phyloP scores from a whole-genome alignment of 768 basidiomycete species.

The Cystobasidium ongulense region DNA sequence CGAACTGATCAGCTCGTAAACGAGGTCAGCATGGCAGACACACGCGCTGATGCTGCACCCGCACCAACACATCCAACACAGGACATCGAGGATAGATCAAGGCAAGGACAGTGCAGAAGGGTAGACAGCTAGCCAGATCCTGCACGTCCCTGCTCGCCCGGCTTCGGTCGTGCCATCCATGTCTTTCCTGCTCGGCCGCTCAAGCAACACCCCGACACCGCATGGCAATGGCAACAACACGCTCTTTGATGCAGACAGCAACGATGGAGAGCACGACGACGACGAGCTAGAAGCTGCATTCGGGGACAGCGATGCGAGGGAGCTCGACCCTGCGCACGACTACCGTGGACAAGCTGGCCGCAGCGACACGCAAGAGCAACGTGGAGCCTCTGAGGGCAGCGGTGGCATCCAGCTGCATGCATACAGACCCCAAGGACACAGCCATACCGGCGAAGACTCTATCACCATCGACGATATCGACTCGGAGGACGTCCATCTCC shows the following conservation, averaged over 20 bases:
- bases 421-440: background rate
- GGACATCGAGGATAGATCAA: too few species aligned
- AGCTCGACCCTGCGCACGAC: background rate
- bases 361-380: constrained; percentile 10
- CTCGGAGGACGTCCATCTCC: background rate
- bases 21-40: background rate
- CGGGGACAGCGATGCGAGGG: background rate
- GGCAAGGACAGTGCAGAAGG: too few species aligned
- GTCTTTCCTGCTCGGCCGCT: background rate
- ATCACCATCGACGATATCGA: background rate
- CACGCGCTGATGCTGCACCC: background rate
- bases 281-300: constrained; percentile 33
- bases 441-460: background rate
- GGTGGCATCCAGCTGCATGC: background rate
- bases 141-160: too few species aligned
- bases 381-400: background rate
- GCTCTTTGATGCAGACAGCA: background rate
- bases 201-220: background rate
- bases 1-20: background rate
- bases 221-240: background rate
- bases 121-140: too few species aligned
- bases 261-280: constrained; percentile 12
- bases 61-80: too few species aligned
- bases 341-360: background rate
- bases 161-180: background rate